These are phyloP conservation scores for Mycosphaerella arachidis DNA, from an alignment of 2,329 filamentous ascomycete genomes.

Conservation along the genomic window DNA sequence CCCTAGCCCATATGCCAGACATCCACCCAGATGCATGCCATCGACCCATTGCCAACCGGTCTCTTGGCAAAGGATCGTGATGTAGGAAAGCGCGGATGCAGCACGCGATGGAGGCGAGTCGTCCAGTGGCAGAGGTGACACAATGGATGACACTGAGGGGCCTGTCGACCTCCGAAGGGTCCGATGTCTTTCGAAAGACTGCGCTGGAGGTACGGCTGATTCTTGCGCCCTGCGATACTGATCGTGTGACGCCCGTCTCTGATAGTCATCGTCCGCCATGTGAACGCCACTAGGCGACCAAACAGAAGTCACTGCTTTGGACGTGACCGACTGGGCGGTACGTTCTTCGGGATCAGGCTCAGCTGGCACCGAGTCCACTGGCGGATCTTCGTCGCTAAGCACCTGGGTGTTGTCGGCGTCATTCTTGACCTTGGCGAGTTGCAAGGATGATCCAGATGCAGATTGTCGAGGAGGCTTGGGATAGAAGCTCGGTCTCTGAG, in stretches of 20 bases:
- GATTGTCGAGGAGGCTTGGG: conserved; percentile 58
- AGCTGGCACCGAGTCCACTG: conserved; percentile 3
- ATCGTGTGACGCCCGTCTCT: conserved; percentile 22
- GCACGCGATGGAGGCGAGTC: conserved; percentile 50
- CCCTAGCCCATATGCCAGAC: conserved; percentile 83
- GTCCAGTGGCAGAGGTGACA: conserved; percentile 33
- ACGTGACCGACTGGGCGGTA: conserved; percentile 10
- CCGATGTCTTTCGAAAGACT: conserved; percentile 15
- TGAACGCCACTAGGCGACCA: conserved; percentile 22
- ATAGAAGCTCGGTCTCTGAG: conserved; percentile 54
- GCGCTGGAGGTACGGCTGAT: conserved; percentile 1
- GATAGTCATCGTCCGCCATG: conserved; percentile 20
- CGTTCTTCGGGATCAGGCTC: conserved; percentile 6
- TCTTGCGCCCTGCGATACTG: conserved; percentile 11
- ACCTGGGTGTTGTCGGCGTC: conserved; percentile 4
- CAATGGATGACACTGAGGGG: conserved; percentile 34
- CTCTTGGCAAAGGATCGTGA: conserved; percentile 71
- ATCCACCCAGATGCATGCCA: conserved; percentile 85
- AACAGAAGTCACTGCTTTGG: conserved; percentile 12
- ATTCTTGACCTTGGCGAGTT: conserved; percentile 6
- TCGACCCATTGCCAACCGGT: conserved; percentile 86
- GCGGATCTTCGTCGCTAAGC: conserved; percentile 12
- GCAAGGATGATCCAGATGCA: conserved; percentile 45
- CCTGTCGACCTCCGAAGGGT: conserved; percentile 29
- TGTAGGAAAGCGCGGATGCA: conserved; percentile 62